These are phyloP conservation scores for Zymoseptoria tritici DNA, from an alignment of 2,329 filamentous ascomycete genomes.

Conservation along the genomic window DNA sequence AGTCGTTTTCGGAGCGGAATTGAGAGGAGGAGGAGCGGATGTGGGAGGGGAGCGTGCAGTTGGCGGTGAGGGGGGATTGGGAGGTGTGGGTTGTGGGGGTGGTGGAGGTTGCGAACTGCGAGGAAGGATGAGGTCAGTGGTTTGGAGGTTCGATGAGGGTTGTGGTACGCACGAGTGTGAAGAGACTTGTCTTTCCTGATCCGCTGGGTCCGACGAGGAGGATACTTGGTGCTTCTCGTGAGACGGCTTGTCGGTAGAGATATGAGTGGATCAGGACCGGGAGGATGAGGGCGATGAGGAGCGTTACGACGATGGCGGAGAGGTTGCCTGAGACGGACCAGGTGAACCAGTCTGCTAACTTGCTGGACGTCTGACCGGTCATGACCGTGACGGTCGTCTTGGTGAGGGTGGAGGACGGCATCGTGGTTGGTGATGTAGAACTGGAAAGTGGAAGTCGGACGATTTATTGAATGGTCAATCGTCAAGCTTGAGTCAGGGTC, in stretches of 20 bases:
- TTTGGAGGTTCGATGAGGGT: not conserved
- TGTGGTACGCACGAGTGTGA: slow-evolving; percentile 57
- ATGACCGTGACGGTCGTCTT: not conserved
- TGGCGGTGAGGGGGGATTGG: slow-evolving; percentile 51
- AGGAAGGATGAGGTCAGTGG: not conserved
- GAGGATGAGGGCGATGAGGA: slow-evolving; percentile 61
- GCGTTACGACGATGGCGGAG: slow-evolving; percentile 56
- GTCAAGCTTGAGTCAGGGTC: not conserved
- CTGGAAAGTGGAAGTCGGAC: not conserved
- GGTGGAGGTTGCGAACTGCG: slow-evolving; percentile 50
- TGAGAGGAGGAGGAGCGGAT: slow-evolving; percentile 50
- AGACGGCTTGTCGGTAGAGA: slow-evolving; percentile 60
- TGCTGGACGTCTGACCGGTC: not conserved
- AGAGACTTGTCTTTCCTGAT: slow-evolving; percentile 78
- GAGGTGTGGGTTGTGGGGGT: slow-evolving; percentile 53
- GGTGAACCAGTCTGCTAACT: slow-evolving; percentile 33
- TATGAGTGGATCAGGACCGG: slow-evolving; percentile 72
- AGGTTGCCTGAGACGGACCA: slow-evolving; percentile 39
- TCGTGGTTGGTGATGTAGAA: not conserved
- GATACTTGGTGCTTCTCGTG: slow-evolving; percentile 57
- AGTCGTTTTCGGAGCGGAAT: slow-evolving; percentile 60
- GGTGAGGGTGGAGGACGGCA: not conserved
- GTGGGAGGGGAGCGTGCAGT: slow-evolving; percentile 48
- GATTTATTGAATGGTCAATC: too few species aligned
- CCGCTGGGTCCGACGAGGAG: slow-evolving; percentile 74